Conservation (phyloP, 345 rosid species). For the Hypericum androsaemum region DNA sequence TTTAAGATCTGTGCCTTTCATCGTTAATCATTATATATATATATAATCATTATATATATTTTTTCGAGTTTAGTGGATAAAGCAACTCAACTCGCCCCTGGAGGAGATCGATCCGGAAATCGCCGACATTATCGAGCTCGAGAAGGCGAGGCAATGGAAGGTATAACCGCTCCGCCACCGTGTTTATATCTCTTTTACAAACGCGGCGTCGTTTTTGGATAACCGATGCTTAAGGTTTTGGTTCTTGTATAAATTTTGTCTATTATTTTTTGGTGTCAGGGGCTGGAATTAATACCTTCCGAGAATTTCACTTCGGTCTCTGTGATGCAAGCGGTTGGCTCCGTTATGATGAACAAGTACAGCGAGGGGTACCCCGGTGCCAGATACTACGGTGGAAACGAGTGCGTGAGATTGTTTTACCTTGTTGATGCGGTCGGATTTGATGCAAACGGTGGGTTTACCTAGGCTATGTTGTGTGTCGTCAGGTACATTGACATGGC, state of each 20-base stretch:
- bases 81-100: constrained; percentile 68
- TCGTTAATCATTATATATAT: neutral
- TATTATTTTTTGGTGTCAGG: too few species aligned
- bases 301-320: constrained; percentile 92
- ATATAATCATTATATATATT: neutral
- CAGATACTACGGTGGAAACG: constrained; percentile 93
- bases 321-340: constrained; percentile 96
- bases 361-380: constrained; percentile 98
- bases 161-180: constrained; percentile 15
- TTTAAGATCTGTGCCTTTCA: neutral
- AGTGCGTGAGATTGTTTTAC: constrained; percentile 33
- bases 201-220: neutral
- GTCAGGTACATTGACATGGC: constrained; percentile 93
- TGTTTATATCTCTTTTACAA: neutral
- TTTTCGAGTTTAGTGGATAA: constrained; percentile 53
- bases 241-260: neutral
- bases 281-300: constrained; percentile 85
- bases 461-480: neutral
- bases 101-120: constrained; percentile 86
- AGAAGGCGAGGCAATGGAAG: constrained; percentile 99
- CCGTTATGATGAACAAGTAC: constrained; percentile 93
- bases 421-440: neutral
- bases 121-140: constrained; percentile 77
- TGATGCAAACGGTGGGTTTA: neutral
- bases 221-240: constrained; percentile 4